phyloP scores from a whole-genome alignment of 2,329 filamentous ascomycete genomes.

The Alternaria angustiovoidea region DNA sequence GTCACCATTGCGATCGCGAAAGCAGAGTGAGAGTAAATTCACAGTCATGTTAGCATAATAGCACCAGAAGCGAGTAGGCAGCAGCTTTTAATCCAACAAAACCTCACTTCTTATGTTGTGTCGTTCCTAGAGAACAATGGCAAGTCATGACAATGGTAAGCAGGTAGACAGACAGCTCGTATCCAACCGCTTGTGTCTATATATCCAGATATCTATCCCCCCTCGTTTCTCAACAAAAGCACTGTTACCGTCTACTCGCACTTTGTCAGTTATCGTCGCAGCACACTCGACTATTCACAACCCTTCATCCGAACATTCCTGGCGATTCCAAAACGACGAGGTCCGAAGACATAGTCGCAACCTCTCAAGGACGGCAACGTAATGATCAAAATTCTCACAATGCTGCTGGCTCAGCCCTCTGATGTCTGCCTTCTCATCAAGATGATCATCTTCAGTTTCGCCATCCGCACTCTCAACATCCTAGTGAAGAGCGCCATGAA shows the following conservation, averaged over 20 bases:
- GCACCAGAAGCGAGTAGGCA: background rate
- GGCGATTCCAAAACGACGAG: background rate
- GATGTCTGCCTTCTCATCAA: background rate
- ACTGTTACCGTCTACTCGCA: background rate
- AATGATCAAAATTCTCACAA: background rate
- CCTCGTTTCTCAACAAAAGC: too few species aligned
- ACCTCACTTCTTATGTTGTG: background rate
- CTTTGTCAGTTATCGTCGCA: background rate
- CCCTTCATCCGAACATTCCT: background rate
- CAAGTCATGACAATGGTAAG: conserved; percentile 5
- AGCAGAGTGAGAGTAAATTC: background rate
- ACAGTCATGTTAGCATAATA: background rate
- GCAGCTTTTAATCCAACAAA: background rate
- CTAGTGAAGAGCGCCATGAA: background rate
- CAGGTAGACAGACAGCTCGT: background rate
- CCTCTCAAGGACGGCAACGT: background rate
- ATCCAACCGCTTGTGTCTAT: background rate
- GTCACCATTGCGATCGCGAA: background rate
- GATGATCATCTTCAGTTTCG: background rate
- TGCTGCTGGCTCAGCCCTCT: background rate
- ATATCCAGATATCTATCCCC: background rate
- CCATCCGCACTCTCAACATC: too few species aligned
- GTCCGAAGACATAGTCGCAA: background rate
- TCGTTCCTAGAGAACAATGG: background rate
- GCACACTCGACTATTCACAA: background rate